Conservation (phyloP, 257 asterid species). For the Eustoma russellianum region DNA sequence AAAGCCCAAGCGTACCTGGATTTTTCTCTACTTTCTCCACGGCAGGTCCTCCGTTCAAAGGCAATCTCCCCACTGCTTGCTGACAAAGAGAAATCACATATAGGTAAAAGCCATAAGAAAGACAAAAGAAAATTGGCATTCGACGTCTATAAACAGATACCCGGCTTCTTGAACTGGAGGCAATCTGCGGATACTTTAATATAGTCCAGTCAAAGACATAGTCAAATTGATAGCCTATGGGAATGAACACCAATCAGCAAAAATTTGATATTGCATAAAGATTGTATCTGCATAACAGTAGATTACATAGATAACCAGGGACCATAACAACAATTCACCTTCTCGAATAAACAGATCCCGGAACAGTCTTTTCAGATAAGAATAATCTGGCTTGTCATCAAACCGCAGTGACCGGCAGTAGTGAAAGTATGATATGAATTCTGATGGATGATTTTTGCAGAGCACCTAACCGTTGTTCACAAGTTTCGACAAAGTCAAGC, state of each 20-base stretch:
- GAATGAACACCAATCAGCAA: conserved; percentile 1
- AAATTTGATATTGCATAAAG: not conserved
- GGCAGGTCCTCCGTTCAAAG: conserved; percentile 50
- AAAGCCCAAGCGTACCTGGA: conserved; percentile 44
- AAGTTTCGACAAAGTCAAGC: too few species aligned
- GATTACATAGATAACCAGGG: conserved; percentile 1
- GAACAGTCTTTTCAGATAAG: conserved; percentile 79
- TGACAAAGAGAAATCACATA: conserved; percentile 12
- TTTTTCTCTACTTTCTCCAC: conserved; percentile 48
- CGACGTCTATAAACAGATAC: conserved; percentile 18
- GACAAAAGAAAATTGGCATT: too few species aligned
- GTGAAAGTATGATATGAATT: conserved; percentile 81
- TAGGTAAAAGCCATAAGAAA: too few species aligned
- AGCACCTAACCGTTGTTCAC: conserved; percentile 43
- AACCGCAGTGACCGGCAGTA: conserved; percentile 88
- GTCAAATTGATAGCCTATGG: conserved; percentile 77
- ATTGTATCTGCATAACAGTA: conserved; percentile 2
- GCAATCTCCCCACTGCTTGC: conserved; percentile 57
- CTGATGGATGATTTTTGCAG: conserved; percentile 83
- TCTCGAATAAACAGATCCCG: conserved; percentile 79
- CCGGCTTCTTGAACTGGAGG: conserved; percentile 64
- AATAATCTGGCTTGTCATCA: conserved; percentile 87
- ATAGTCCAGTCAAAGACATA: conserved; percentile 91
- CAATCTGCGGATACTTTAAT: conserved; percentile 69
- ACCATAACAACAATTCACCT: conserved; percentile 27